Base-by-base conservation (phyloP, 345 rosid genomes). In the Salix udensis region DNA sequence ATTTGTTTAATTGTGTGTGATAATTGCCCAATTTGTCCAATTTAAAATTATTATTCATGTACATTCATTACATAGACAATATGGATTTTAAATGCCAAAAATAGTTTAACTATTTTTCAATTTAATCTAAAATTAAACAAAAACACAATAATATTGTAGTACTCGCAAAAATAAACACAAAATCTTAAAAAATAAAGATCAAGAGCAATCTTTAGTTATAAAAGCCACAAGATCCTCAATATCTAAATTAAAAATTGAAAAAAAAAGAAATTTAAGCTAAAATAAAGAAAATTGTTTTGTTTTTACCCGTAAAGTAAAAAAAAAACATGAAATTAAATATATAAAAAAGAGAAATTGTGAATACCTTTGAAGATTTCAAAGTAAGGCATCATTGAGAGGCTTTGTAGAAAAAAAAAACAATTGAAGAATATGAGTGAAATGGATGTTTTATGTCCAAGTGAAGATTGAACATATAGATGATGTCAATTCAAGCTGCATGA, bases 331-430 rank as follows among this genome's bases (percentile, higher is more conserved):
- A 52, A 18, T 52, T 18, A 52, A 6, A 19, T 52, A 18, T 10
- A 64, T 21, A 70, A 75, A 68, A 62, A 31, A 73, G 40, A 46
- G 30, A 31, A 31, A 3, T 71, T 37, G 61, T 69, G 58, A 39
- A 39, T 39, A 90, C 97, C 96, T 89, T 88, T 94, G 88, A 90
- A 84, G 94, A 92, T 88, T 90, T 84, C 88, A 83, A 74, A 89
- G n/a, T 88, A 91, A 31, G 98, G 91, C 72, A 86, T 81, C 81
- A 92, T 60, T 74, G 88, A 76, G 84, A 91, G 91, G 60, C 76
- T 70, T 79, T 70, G 84, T 24, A 78, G n/a, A n/a, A 88, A 82
- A 52, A 90, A 82, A 79, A 37, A 28, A 28, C 39, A 1, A 37
- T 37, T 37, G 7, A 2, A 37, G 9, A 37, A 37, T 37, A 37